These are phyloP conservation scores for Biscutella auriculata DNA, from an alignment of 441 rosid genomes.

Conservation along the genomic window DNA sequence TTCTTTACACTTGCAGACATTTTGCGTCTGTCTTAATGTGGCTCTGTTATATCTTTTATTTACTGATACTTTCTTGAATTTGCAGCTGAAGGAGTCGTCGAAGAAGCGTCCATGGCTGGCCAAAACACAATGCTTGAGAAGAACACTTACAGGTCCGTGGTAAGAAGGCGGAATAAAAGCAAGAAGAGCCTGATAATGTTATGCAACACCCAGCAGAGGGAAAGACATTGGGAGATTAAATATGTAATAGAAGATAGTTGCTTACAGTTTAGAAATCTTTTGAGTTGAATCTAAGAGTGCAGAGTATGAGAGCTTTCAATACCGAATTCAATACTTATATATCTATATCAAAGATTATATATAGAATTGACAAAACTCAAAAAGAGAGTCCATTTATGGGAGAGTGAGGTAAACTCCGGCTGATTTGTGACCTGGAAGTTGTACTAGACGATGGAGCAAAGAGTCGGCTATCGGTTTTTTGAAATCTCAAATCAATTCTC, in stretches of 20 bases:
- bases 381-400: slow-evolving; percentile 24
- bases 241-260: slow-evolving; percentile 11
- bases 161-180: slow-evolving; percentile 15
- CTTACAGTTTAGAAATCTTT: slow-evolving; percentile 17
- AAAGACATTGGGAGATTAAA: slow-evolving; percentile 6
- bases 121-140: slow-evolving; percentile 46
- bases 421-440: slow-evolving; percentile 63
- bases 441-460: slow-evolving; percentile 82
- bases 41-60: not conserved
- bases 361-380: slow-evolving; percentile 23
- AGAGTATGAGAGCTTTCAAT: slow-evolving; percentile 8
- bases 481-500: slow-evolving; percentile 40
- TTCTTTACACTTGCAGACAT: not conserved
- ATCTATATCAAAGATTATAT: not conserved
- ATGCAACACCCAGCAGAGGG: not conserved
- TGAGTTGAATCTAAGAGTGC: slow-evolving; percentile 4
- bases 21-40: not conserved
- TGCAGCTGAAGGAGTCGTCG: slow-evolving; percentile 32
- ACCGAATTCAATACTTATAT: slow-evolving; percentile 5
- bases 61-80: slow-evolving; percentile 5
- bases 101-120: slow-evolving; percentile 27
- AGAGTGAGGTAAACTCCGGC: slow-evolving; percentile 86
- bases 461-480: slow-evolving; percentile 45
- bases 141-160: slow-evolving; percentile 68
- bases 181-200: not conserved